These are phyloP conservation scores for Penicillium ucsense DNA, from an alignment of 495 filamentous ascomycete species.

Conservation along the genomic window DNA sequence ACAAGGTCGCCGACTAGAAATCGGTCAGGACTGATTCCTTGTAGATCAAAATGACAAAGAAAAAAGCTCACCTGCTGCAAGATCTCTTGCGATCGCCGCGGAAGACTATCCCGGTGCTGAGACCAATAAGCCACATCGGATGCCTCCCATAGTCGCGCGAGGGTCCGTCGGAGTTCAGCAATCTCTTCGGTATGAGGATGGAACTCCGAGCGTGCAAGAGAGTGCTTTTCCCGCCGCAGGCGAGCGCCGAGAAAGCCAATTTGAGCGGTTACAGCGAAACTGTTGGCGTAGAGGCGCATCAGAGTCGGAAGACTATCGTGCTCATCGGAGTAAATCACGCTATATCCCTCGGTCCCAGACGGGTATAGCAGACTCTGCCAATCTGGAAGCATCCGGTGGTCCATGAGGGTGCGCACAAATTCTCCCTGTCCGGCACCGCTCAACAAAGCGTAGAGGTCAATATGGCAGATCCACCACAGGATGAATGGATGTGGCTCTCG, in stretches of 20 bases:
- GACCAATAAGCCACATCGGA: slow-evolving; percentile 24
- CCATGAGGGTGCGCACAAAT: slow-evolving; percentile 38
- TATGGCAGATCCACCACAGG: slow-evolving; percentile 46
- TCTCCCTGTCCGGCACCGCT: slow-evolving; percentile 43
- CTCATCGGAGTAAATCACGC: slow-evolving; percentile 27
- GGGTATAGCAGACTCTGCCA: slow-evolving; percentile 27
- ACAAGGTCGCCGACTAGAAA: slow-evolving; percentile 33
- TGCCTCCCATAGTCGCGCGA: slow-evolving; percentile 34
- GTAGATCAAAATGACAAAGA: background rate
- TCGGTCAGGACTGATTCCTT: no score
- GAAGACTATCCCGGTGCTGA: slow-evolving; percentile 30
- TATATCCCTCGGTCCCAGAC: slow-evolving; percentile 14
- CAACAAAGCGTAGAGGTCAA: slow-evolving; percentile 48
- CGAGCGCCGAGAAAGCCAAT: slow-evolving; percentile 34
- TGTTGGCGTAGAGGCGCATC: slow-evolving; percentile 37
- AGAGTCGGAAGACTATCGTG: slow-evolving; percentile 29
- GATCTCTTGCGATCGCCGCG: slow-evolving; percentile 28
- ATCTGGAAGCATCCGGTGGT: slow-evolving; percentile 40
- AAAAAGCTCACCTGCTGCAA: slow-evolving; percentile 37
- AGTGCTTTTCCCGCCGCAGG: slow-evolving; percentile 19
- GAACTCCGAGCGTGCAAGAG: slow-evolving; percentile 7
- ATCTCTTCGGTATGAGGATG: slow-evolving; percentile 16
- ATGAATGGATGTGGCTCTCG: slow-evolving; percentile 42
- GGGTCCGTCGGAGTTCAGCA: slow-evolving; percentile 23
- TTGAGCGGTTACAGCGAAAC: slow-evolving; percentile 28